A percentile compares a stretch with the other conserved stretches of the same genome.
phyloP scores from a whole-genome alignment of 2,329 filamentous ascomycete species.

The Trichoderma sp. region DNA sequence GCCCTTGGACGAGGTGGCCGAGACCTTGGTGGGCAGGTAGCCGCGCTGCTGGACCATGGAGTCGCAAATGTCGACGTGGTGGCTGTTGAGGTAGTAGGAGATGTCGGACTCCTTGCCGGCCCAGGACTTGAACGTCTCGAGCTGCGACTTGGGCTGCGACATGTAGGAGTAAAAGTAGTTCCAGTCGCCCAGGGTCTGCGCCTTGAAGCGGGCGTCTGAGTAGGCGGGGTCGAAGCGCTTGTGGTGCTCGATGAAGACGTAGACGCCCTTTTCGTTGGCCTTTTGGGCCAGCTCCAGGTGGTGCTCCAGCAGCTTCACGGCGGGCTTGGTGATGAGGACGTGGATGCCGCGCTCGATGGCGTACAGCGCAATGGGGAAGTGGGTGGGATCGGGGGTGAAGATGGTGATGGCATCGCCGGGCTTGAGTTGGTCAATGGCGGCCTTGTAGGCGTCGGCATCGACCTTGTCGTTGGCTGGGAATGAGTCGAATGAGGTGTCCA shows the following conservation, averaged over 20 bases:
- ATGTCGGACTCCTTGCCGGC: conserved; percentile 90
- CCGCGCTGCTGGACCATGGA: conserved; percentile 76
- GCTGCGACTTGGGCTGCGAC: conserved; percentile 86
- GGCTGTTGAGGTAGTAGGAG: conserved; percentile 92
- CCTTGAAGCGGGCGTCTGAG: conserved; percentile 78
- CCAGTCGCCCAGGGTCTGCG: conserved; percentile 80
- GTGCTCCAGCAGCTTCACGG: conserved; percentile 78
- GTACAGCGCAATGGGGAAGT: conserved; percentile 89
- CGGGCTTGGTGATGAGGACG: conserved; percentile 91
- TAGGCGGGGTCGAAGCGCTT: conserved; percentile 95
- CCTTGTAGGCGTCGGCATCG: conserved; percentile 82
- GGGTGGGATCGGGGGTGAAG: conserved; percentile 91
- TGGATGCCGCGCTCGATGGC: conserved; percentile 86
- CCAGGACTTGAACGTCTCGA: conserved; percentile 94
- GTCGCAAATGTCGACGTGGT: conserved; percentile 91
- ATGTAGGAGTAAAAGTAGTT: conserved; percentile 99
- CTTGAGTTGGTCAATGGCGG: conserved; percentile 78
- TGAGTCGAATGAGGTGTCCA: conserved; percentile 83
- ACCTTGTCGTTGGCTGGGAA: conserved; percentile 71
- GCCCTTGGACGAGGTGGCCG: conserved; percentile 73
- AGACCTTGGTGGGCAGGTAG: conserved; percentile 75
- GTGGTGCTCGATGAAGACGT: conserved; percentile 94
- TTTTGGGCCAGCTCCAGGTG: conserved; percentile 74
- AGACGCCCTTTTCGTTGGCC: conserved; percentile 72
- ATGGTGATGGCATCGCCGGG: conserved; percentile 90